A percentile compares a stretch with the other conserved stretches of the same genome.
phyloP scores from a whole-genome alignment of 1,284 basidiomycete species.

The Ceratobasidium papillatum region DNA sequence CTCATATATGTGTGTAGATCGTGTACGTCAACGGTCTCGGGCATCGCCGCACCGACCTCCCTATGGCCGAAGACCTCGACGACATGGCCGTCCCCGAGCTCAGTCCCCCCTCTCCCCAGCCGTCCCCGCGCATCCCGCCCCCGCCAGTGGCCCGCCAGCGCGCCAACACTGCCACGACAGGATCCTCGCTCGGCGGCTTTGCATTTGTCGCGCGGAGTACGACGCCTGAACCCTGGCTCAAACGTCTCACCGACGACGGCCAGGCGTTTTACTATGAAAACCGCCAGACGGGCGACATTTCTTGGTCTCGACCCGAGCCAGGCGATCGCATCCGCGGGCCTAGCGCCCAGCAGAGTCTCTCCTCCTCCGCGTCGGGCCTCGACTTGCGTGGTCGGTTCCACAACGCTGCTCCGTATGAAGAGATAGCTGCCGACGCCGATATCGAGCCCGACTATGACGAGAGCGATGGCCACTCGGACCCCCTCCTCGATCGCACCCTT shows the following conservation, averaged over 20 bases:
- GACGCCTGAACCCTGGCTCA: constrained; percentile 81
- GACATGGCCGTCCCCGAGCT: constrained; percentile 27
- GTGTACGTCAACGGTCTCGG: constrained; percentile 91
- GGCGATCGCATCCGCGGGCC: constrained; percentile 12
- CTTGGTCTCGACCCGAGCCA: constrained; percentile 67
- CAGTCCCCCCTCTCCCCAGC: constrained; percentile 14
- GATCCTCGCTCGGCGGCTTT: constrained; percentile 46
- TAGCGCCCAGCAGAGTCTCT: constrained; percentile 27
- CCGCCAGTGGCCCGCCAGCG: constrained; percentile 45
- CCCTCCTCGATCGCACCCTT: neutral
- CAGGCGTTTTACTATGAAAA: constrained; percentile 83
- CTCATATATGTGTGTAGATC: constrained; percentile 63
- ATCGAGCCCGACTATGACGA: constrained; percentile 20
- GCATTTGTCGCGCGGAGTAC: constrained; percentile 56
- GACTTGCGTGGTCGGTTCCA: constrained; percentile 21
- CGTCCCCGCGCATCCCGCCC: constrained; percentile 29
- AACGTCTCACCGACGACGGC: constrained; percentile 84
- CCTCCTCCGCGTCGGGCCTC: constrained; percentile 32
- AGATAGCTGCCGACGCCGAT: constrained; percentile 7
- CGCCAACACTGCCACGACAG: constrained; percentile 33
- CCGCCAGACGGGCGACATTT: constrained; percentile 70
- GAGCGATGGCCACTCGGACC: constrained; percentile 48
- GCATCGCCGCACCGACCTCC: constrained; percentile 86
- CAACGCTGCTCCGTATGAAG: neutral
- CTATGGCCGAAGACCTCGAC: constrained; percentile 74